Evolutionary conservation across 345 rosid genomes (phyloP), one percentile per base, ranked within the genome.

Genomic region (Brassica nigra): DNA sequence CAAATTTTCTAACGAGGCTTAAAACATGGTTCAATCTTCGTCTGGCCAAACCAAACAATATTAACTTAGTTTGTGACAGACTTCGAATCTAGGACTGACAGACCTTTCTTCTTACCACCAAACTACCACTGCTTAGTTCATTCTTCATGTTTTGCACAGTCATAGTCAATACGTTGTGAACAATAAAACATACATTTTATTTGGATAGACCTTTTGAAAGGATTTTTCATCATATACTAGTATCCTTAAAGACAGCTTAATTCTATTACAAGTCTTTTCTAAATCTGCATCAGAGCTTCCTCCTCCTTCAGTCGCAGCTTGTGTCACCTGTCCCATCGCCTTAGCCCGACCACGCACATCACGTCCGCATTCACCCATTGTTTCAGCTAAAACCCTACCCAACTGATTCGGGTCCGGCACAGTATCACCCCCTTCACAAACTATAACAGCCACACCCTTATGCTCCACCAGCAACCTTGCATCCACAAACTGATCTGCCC

Each of bases 221-320:
- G 62, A 12, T 5, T 54, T 57, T 18, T 20, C 27, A 57, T 57
- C 23, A 54, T 54, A 52, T 52, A 14, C 5, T 52, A 47, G 2
- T 54, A 16, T 16, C 20, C 9, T 57, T 57, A 57, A 7, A 59
- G 64, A 59, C 15, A 57, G 62, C 62, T 57, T 23, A 66, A 5
- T 34, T 66, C 78, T 0, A 20, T 66, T 15, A 75, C 66, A 66
- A 75, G 78, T 27, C 57, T 66, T 9, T 23, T 54, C 18, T 66
- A 75, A 20, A 55, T 75, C 78, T 5, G 2, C 42, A 27, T 14
- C 6, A 55, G 78, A 66, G 66, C 57, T 66, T 75, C 64, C 72
- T 23, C 61, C 18, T 6, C 20, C 57, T n/a, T 55, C 37, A 9
- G 72, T 68, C 18, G 31, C 31, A 16, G 73, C 58, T 68, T 2